A percentile compares a stretch with the other conserved stretches of the same genome.
These are phyloP conservation scores for Ophiostoma montium DNA, from an alignment of 2,329 filamentous ascomycete species.

Conservation along the genomic window DNA sequence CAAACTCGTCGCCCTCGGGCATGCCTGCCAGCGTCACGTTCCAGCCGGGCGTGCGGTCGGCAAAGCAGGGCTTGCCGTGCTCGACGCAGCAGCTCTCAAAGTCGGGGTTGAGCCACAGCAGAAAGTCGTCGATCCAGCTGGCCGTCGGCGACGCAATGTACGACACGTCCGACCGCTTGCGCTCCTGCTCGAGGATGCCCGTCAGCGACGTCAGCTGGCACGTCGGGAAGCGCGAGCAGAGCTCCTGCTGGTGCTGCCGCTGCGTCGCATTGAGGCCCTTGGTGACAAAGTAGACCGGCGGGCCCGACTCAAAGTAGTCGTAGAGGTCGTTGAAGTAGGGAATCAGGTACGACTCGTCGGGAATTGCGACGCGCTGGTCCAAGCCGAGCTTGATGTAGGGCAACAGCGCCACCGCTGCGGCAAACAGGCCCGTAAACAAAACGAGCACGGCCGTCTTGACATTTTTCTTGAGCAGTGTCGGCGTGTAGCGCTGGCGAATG, in stretches of 20 bases:
- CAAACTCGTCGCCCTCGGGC: conserved; percentile 86
- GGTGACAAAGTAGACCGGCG: conserved; percentile 93
- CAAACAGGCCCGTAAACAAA: conserved; percentile 76
- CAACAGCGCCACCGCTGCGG: conserved; percentile 69
- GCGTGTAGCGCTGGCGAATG: conserved; percentile 82
- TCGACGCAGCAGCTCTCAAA: conserved; percentile 63
- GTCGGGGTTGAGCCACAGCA: conserved; percentile 87
- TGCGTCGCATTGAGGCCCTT: conserved; percentile 66
- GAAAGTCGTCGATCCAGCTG: conserved; percentile 94
- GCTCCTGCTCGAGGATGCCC: conserved; percentile 85
- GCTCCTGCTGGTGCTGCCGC: conserved; percentile 61
- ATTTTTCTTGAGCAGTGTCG: conserved; percentile 63
- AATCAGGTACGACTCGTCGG: conserved; percentile 87
- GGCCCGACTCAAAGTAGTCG: conserved; percentile 78
- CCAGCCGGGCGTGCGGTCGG: conserved; percentile 63
- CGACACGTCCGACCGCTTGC: conserved; percentile 75
- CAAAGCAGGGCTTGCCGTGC: conserved; percentile 61
- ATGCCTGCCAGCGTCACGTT: conserved; percentile 81
- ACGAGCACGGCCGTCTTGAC: conserved; percentile 64
- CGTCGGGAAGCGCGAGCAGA: conserved; percentile 83
- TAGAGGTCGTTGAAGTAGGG: conserved; percentile 95
- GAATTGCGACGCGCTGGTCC: conserved; percentile 89
- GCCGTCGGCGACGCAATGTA: conserved; percentile 81
- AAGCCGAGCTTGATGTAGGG: conserved; percentile 76
- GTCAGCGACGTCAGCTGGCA: conserved; percentile 73